phyloP scores from a whole-genome alignment of 164 flowering plant species.

The Magnolia kwangsiensis region DNA sequence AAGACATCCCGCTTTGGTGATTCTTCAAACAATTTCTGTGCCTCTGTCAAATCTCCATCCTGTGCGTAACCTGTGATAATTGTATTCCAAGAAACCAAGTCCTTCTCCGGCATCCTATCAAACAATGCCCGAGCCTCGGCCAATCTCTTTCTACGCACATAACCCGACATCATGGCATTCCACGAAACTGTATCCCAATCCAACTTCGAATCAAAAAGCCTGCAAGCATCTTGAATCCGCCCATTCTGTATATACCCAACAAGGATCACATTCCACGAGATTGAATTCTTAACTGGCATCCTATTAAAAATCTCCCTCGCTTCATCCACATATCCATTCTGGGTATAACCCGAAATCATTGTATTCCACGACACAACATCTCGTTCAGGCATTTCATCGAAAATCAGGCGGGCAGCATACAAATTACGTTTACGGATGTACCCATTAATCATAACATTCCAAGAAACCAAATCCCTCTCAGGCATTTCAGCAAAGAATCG shows the following conservation, averaged over 20 bases:
- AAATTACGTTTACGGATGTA: conserved; percentile 43
- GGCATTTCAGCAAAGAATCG: conserved; percentile 68
- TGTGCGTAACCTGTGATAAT: conserved; percentile 83
- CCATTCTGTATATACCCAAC: conserved; percentile 83
- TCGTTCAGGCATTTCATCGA: conserved; percentile 65
- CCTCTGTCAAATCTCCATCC: conserved; percentile 54
- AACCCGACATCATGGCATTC: conserved; percentile 86
- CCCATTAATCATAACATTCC: conserved; percentile 82
- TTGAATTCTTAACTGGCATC: conserved; percentile 62
- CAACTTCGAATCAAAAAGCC: conserved; percentile 50
- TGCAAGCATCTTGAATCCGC: conserved; percentile 57
- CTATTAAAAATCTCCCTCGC: conserved; percentile 59
- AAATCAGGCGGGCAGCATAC: conserved; percentile 52
- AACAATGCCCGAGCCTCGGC: conserved; percentile 60
- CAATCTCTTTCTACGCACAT: conserved; percentile 58
- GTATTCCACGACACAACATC: conserved; percentile 90
- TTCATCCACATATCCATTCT: conserved; percentile 61
- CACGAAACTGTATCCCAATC: conserved; percentile 76
- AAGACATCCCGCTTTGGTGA: conserved; percentile 66
- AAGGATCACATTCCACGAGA: conserved; percentile 86
- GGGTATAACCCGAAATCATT: conserved; percentile 74
- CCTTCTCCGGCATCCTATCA: conserved; percentile 65
- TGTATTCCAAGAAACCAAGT: conserved; percentile 83
- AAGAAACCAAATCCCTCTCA: conserved; percentile 54
- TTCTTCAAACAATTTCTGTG: conserved; percentile 61